Percentiles rank a stretch among this genome's conserved stretches.
These are phyloP conservation scores for Castanea mollissima DNA, from an alignment of 306 rosid species.

Conservation along the genomic window DNA sequence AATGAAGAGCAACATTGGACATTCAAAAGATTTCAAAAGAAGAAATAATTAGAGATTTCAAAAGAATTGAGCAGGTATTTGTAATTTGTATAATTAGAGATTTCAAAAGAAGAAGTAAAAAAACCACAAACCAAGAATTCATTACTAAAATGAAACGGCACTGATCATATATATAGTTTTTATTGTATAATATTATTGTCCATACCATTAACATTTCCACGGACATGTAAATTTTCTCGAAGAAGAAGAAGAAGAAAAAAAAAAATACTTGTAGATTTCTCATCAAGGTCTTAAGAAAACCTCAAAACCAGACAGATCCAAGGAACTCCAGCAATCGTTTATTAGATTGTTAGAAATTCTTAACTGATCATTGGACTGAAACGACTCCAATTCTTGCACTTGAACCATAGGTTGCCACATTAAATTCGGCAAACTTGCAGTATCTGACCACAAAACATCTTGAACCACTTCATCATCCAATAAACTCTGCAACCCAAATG, in stretches of 20 bases:
- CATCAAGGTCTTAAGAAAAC: constrained; percentile 41
- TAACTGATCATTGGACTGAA: constrained; percentile 29
- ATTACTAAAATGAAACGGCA: too few species aligned
- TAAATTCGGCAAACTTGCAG: constrained; percentile 9
- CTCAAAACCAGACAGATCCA: constrained; percentile 52
- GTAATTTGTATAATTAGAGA: not conserved
- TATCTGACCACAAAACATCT: constrained; percentile 23
- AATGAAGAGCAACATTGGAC: not conserved
- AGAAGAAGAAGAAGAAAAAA: not conserved
- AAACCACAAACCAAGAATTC: too few species aligned
- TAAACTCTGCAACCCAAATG: constrained; percentile 44
- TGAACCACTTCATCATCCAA: constrained; percentile 20
- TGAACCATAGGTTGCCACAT: constrained; percentile 40
- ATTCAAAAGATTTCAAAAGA: not conserved
- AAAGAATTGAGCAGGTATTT: not conserved
- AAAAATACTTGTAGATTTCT: not conserved
- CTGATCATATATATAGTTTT: not conserved
- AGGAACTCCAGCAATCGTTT: constrained; percentile 51
- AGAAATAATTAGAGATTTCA: not conserved
- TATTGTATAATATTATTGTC: not conserved
- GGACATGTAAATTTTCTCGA: not conserved
- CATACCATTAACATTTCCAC: not conserved
- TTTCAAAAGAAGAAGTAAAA: not conserved
- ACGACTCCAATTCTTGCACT: constrained; percentile 39
- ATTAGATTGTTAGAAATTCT: constrained; percentile 29